Conservation (phyloP, 1,139 yeast species). For the Lodderomyces oxycetoniae region DNA sequence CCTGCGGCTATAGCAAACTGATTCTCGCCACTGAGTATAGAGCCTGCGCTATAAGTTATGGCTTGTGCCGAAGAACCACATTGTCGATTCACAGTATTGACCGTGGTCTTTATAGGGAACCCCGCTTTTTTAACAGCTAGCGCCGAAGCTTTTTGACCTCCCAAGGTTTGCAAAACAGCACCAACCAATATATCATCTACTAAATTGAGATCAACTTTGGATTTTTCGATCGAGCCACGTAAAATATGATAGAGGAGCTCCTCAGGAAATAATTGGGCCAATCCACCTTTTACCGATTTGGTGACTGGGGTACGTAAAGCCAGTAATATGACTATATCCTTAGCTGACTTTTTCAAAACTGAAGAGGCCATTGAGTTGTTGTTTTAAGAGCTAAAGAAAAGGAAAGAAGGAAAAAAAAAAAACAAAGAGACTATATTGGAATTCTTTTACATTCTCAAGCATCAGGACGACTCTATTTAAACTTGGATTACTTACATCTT, state of each 20-base stretch:
- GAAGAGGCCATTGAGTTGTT: not conserved
- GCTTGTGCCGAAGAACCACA: conserved; percentile 43
- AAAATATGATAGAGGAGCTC: conserved; percentile 29
- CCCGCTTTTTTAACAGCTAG: conserved; percentile 49
- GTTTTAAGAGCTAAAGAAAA: too few species aligned
- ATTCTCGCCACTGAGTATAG: conserved; percentile 29
- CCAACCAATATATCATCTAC: conserved; percentile 78
- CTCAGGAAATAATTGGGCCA: conserved; percentile 33
- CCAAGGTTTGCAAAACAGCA: conserved; percentile 76
- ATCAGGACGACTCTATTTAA: too few species aligned
- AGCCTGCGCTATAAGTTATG: conserved; percentile 28
- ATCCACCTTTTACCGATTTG: conserved; percentile 32
- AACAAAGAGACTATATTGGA: too few species aligned
- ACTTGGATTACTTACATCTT: too few species aligned
- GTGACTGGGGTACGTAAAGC: conserved; percentile 37
- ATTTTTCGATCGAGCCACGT: conserved; percentile 23
- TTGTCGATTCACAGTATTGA: conserved; percentile 37
- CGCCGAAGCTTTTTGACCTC: conserved; percentile 82
- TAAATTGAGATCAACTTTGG: conserved; percentile 26
- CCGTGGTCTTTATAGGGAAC: conserved; percentile 34
- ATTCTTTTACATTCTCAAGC: too few species aligned
- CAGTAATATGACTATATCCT: conserved; percentile 32
- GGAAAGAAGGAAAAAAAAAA: too few species aligned
- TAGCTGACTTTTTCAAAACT: conserved; percentile 22
- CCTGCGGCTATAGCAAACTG: conserved; percentile 39